phyloP scores from a whole-genome alignment of 352 stramenopile genomes.

The Phytophthora ohioensis region DNA sequence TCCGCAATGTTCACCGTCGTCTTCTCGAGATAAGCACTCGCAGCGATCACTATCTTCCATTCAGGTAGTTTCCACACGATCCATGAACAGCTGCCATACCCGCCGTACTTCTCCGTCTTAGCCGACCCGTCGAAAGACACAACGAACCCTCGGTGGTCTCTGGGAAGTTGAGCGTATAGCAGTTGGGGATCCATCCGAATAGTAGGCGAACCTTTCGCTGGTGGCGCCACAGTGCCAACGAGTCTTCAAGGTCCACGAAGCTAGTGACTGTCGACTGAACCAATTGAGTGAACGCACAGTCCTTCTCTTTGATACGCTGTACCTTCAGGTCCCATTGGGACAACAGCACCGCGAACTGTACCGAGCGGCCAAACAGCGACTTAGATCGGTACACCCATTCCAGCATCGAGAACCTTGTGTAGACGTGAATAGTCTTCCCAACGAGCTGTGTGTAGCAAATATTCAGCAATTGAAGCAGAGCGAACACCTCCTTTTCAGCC shows the following conservation, averaged over 20 bases:
- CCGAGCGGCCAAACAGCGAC: conserved; percentile 6
- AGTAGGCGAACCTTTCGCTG: neutral
- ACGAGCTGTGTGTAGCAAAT: conserved; percentile 12
- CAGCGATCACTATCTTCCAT: conserved; percentile 23
- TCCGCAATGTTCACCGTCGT: conserved; percentile 40
- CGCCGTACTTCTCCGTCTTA: conserved; percentile 17
- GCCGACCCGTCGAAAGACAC: conserved; percentile 36
- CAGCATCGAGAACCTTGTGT: conserved; percentile 29
- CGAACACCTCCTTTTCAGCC: conserved; percentile 23
- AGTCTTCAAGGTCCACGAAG: conserved; percentile 14
- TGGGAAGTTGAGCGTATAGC: neutral
- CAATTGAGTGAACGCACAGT: conserved; percentile 8
- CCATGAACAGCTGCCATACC: conserved; percentile 20
- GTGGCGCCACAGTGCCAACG: neutral
- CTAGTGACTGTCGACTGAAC: conserved; percentile 14
- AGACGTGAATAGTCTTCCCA: conserved; percentile 7
- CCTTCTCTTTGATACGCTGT: neutral
- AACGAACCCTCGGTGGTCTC: conserved; percentile 7
- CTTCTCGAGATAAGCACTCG: conserved; percentile 11
- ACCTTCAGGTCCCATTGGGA: conserved; percentile 16
- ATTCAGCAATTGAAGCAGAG: conserved; percentile 15
- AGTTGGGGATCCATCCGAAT: neutral
- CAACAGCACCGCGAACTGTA: conserved; percentile 26
- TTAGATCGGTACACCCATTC: conserved; percentile 31
- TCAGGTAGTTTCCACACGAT: conserved; percentile 29